Evolutionary conservation across 2,329 filamentous ascomycete genomes (phyloP).

Genomic region (Neoascochyta sp.): DNA sequence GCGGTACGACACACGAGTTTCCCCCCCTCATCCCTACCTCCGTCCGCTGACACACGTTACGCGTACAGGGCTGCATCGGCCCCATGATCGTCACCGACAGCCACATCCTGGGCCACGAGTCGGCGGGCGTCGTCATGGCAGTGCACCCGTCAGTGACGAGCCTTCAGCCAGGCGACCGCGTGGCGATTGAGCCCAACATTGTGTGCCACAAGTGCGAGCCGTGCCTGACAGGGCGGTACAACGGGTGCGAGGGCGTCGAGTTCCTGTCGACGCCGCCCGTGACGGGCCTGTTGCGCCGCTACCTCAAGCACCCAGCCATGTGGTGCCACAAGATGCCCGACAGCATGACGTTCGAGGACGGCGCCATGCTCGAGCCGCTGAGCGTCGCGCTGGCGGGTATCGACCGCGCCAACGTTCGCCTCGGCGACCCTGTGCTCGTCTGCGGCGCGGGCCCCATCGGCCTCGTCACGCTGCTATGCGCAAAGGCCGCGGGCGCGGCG

Average conservation of each 20-base stretch:
- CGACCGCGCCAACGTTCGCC: conserved; percentile 72
- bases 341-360: conserved; percentile 82
- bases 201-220: conserved; percentile 89
- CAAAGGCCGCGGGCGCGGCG: conserved; percentile 79
- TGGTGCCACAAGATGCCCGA: conserved; percentile 96
- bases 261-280: conserved; percentile 92
- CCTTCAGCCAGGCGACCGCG: conserved; percentile 81
- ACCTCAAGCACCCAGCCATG: conserved; percentile 88
- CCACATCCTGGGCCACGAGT: conserved; percentile 94
- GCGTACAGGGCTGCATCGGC: conserved; percentile 68
- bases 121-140: conserved; percentile 75
- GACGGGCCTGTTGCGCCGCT: conserved; percentile 79
- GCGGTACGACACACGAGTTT: no score
- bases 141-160: conserved; percentile 74
- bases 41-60: conserved; percentile 7
- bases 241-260: conserved; percentile 79
- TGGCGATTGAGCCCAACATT: conserved; percentile 91
- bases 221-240: conserved; percentile 89
- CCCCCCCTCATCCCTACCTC: no score
- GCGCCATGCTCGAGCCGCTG: conserved; percentile 84
- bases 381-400: conserved; percentile 85
- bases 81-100: conserved; percentile 88
- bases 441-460: conserved; percentile 95
- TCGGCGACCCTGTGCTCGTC: conserved; percentile 84
- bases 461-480: conserved; percentile 80